Base-by-base conservation (phyloP, 2,329 filamentous ascomycete genomes). In the Falciphora oryzae region DNA sequence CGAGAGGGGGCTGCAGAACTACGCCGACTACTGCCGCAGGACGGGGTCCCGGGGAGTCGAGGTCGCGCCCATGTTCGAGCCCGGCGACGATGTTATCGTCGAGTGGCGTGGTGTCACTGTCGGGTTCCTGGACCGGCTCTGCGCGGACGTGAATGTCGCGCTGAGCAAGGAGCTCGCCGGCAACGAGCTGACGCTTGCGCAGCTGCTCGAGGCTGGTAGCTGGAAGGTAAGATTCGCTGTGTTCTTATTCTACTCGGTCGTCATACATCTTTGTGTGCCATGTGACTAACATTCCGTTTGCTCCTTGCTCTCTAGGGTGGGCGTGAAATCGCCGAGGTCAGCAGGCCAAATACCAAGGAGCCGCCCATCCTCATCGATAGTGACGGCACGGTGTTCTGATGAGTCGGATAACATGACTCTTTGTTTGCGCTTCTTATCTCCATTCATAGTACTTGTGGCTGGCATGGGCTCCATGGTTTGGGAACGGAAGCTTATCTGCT, bases 291-390 rank as follows among this genome's bases (percentile, higher is more conserved):
- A 53, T 53, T 18, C 31, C 2, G 7, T 57, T 13, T 57, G 25
- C 57, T 3, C 32, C 8, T 63, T 63, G 38, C 35, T 50, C 28
- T 50, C 64, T 65, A 85, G 93, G 94, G 94, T 71, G 95, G 95
- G 66, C 89, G 95, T 73, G 95, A 98, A 79, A 90, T 98, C 74
- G 95, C 95, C 68, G 94, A 97, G 79, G 92, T 97, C 68, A 94
- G 92, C 70, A 85, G 95, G 70, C 95, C 95, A 28, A 98, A 97
- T 73, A 98, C 95, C 63, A 97, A 95, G 79, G 92, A 96, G 75
- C 92, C 94, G 38, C 95, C 95, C 5, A 98, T 99, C 73, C 88
- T 97, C 79, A 97, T 98, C 71, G 85, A 96, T 70, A 97, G 92
- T 69, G 95, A 99, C 75, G 95, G 95, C 67, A 98, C 95, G 29